Percentiles rank a stretch among this genome's conserved stretches.
phyloP scores from a whole-genome alignment of 176 grass and related monocot species.

The Oryza nivara region DNA sequence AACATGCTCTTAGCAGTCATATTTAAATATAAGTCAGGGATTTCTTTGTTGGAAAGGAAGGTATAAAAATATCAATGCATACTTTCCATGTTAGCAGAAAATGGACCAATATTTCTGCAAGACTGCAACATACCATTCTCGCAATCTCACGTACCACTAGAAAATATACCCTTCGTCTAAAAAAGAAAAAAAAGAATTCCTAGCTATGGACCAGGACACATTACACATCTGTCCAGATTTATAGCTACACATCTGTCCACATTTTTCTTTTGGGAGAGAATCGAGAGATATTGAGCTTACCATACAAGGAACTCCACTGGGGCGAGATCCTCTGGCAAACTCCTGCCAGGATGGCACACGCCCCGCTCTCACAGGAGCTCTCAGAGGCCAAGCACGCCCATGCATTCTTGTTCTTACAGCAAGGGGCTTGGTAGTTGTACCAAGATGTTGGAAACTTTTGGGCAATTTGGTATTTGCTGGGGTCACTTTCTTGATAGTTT shows the following conservation, averaged over 20 bases:
- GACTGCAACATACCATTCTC: neutral
- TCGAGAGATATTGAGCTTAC: slow-evolving; percentile 24
- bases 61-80: neutral
- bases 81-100: neutral
- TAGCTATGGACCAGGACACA: too few relatives aligned
- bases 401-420: slow-evolving; percentile 87
- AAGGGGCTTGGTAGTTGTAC: slow-evolving; percentile 67
- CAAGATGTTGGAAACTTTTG: slow-evolving; percentile 79
- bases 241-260: too few relatives aligned
- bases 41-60: neutral
- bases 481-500: slow-evolving; percentile 34
- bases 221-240: too few relatives aligned
- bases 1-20: neutral
- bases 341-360: slow-evolving; percentile 87
- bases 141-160: neutral
- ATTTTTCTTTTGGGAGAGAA: neutral
- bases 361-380: slow-evolving; percentile 81
- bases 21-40: neutral
- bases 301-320: slow-evolving; percentile 67
- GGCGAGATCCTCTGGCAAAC: slow-evolving; percentile 33
- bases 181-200: too few relatives aligned
- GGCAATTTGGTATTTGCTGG: slow-evolving; percentile 45
- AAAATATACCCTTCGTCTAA: neutral
- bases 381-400: slow-evolving; percentile 92
- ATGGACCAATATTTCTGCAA: neutral